These are phyloP conservation scores for Ophiostoma ulmi DNA, from an alignment of 2,329 filamentous ascomycete genomes.

Conservation along the genomic window DNA sequence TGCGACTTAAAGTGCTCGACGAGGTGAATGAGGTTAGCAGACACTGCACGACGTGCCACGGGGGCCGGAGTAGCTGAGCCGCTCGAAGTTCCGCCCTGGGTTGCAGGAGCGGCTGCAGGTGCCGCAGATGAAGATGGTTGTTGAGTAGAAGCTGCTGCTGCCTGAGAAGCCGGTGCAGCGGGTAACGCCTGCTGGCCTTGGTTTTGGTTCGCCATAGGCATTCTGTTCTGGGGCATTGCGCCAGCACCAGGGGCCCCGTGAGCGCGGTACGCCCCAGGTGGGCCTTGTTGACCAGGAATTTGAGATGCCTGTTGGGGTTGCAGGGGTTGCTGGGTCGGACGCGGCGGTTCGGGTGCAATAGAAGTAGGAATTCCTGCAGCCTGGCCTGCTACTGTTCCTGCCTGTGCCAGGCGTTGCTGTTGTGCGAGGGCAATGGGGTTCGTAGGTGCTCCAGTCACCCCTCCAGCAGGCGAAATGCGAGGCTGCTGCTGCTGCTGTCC, in stretches of 20 bases:
- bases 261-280: background rate
- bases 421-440: constrained; percentile 7
- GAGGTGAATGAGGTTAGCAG: constrained; percentile 41
- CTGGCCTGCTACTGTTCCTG: background rate
- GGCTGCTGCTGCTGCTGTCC: constrained; percentile 4
- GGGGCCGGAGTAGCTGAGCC: constrained; percentile 7
- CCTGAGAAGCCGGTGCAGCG: background rate
- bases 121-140: background rate
- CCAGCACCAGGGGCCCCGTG: background rate
- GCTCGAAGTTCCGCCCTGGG: constrained; percentile 5
- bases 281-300: background rate
- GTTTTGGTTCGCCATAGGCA: background rate
- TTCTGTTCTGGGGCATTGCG: background rate
- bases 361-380: background rate
- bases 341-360: background rate
- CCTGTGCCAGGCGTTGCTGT: constrained; percentile 5
- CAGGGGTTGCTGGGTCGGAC: constrained; percentile 7
- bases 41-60: constrained; percentile 36
- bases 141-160: background rate
- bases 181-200: background rate
- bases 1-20: constrained; percentile 46
- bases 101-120: background rate
- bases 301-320: constrained; percentile 8
- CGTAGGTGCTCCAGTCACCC: background rate
- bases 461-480: background rate